Conservation (phyloP, 2,329 filamentous ascomycete genomes). For the Cyphellophora attinorum region DNA sequence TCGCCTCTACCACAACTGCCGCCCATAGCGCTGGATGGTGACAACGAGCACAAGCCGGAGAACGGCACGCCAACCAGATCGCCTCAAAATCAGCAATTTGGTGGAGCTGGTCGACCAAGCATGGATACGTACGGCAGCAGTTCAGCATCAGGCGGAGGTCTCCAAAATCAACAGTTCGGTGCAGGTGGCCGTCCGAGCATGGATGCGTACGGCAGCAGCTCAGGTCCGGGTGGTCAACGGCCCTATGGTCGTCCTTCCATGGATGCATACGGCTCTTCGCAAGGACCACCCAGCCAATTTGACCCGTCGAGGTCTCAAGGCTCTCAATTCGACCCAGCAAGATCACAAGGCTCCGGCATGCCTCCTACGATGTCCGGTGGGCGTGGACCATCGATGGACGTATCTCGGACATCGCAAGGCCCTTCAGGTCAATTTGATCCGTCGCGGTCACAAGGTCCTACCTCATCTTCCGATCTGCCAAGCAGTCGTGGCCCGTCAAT, state of each 20-base stretch:
- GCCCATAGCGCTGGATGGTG: not conserved
- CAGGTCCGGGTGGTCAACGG: not conserved
- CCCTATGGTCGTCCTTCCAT: not conserved
- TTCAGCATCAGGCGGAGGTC: not conserved
- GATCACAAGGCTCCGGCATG: too few species aligned
- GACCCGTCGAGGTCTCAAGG: too few species aligned
- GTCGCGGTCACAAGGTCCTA: too few species aligned
- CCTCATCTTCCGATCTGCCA: not conserved
- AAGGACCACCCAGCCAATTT: too few species aligned
- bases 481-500: slow-evolving; percentile 3
- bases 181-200: not conserved
- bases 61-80: not conserved
- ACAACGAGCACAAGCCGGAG: not conserved
- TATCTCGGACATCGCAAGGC: too few species aligned
- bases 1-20: not conserved
- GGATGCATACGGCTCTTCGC: too few species aligned
- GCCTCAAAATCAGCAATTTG: not conserved
- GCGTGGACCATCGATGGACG: too few species aligned
- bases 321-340: too few species aligned
- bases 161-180: slow-evolving; percentile 1
- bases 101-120: not conserved
- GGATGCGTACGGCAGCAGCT: not conserved
- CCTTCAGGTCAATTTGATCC: too few species aligned
- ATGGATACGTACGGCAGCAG: not conserved
- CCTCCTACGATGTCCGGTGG: too few species aligned